Evolutionary conservation across 768 basidiomycete species (phyloP), one percentile per base, ranked within the genome.

Genomic region (Trametes coccinea): DNA sequence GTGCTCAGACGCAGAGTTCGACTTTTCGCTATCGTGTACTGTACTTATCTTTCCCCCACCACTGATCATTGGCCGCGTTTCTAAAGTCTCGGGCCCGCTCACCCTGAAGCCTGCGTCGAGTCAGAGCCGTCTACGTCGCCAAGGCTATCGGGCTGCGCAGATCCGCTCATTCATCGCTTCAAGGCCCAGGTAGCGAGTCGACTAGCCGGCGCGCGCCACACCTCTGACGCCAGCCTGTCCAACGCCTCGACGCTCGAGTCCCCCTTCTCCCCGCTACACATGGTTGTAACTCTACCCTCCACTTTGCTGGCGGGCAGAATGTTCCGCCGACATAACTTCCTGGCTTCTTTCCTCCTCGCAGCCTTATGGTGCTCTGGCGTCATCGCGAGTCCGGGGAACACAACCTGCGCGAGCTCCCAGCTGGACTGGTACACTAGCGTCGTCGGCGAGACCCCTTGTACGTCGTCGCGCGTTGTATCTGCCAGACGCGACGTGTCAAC

Each of bases 401-500:
- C 64, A n/a, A 65, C 64, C 9, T 65, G 64, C 30, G 60, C 52
- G 5, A 60, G 61, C 51, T 33, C 40, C 7, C 61, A 60, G 53
- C 34, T 66, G 50, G 61, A 66, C 29, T 66, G 65, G 65, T 66
- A 66, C 53, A 66, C 61, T 9, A 54, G 44, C 51, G 65, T 62
- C 22, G 65, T 66, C 1, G 65, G 65, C 17, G 65, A 66, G 31
- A 60, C 65, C 2, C 65, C 65, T 13, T 66, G 65, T 63, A 14
- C 49, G 65, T 58, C 2, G 34, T 13, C 63, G 61, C 61, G n/a
- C 49, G 65, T 58, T 11, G 34, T 11, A 37, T 37, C 34, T 37
- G 34, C 34, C 34, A 37, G 34, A 37, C 34, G 11, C 34, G 11
- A 37, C 22, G 22, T 37, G 34, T 6, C 11, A 37, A 11, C 34